Evolutionary conservation across 2,329 filamentous ascomycete genomes (phyloP).

Genomic region (Xylaria sp.): DNA sequence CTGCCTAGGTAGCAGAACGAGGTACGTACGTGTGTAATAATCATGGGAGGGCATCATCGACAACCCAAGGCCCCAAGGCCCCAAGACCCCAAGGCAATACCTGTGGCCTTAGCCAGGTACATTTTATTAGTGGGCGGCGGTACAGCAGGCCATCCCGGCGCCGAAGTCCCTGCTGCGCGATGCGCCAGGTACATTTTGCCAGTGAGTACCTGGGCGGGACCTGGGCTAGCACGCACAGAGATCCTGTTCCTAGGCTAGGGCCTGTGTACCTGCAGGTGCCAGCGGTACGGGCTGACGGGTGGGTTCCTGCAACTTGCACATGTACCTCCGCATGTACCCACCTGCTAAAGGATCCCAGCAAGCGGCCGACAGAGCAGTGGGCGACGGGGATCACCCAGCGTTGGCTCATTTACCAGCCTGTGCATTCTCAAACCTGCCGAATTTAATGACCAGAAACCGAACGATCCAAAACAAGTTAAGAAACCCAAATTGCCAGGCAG

Average conservation of each 20-base stretch:
- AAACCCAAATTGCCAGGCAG: slow-evolving; percentile 18
- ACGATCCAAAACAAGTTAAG: slow-evolving; percentile 19
- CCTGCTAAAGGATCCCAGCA: slow-evolving; percentile 23
- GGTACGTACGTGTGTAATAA: slow-evolving; percentile 24
- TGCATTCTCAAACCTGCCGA: slow-evolving; percentile 26
- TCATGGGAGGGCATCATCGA: slow-evolving; percentile 4
- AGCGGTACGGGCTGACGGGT: slow-evolving; percentile 31
- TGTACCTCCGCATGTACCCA: slow-evolving; percentile 26
- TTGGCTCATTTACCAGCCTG: slow-evolving; percentile 37
- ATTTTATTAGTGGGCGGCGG: slow-evolving; percentile 4
- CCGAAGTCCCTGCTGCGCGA: slow-evolving; percentile 12
- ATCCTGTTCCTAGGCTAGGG: slow-evolving; percentile 23
- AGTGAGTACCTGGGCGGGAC: slow-evolving; percentile 7
- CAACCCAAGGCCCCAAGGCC: too few species aligned
- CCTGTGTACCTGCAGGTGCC: slow-evolving; percentile 29
- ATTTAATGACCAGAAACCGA: slow-evolving; percentile 24
- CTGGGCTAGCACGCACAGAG: slow-evolving; percentile 6
- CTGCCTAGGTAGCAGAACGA: too few species aligned
- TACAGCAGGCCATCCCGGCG: slow-evolving; percentile 16
- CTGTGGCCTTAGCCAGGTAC: slow-evolving; percentile 14
- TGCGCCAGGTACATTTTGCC: slow-evolving; percentile 19
- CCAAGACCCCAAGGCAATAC: too few species aligned
- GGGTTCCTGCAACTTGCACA: slow-evolving; percentile 27
- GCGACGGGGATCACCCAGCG: slow-evolving; percentile 18
- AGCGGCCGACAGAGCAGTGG: slow-evolving; percentile 9